Evolutionary conservation across 371 early-diverging fungal species (phyloP).

Genomic region (Mortierella sp.): DNA sequence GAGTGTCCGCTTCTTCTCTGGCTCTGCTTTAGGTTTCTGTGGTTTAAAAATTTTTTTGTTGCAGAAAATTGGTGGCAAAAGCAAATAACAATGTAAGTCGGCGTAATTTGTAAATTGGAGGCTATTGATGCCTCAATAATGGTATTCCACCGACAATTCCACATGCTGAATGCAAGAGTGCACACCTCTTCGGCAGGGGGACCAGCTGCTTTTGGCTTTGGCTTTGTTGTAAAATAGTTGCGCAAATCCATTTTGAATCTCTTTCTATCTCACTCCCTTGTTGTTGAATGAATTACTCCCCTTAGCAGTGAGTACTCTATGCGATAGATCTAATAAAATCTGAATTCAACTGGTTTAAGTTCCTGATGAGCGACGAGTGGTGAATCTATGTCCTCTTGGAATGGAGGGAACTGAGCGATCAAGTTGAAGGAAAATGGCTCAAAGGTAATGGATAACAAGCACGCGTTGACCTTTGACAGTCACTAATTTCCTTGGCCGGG

Average conservation of each 20-base stretch:
- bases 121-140: not conserved
- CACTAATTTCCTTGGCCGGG: no score
- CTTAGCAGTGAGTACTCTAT: not conserved
- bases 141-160: not conserved
- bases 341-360: not conserved
- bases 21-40: conserved; percentile 30
- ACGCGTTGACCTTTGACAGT: no score
- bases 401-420: no score
- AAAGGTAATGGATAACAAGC: no score
- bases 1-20: conserved; percentile 26
- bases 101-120: not conserved
- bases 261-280: not conserved
- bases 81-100: conserved; percentile 9
- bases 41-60: not conserved
- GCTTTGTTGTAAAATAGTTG: conserved; percentile 40
- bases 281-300: not conserved
- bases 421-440: no score
- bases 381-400: not conserved
- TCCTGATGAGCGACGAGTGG: not conserved
- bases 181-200: conserved; percentile 25
- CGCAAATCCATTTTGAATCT: conserved; percentile 50
- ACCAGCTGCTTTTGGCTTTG: conserved; percentile 28
- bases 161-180: not conserved
- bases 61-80: conserved; percentile 55
- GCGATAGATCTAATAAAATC: not conserved